phyloP scores from a whole-genome alignment of 2,329 filamentous ascomycete species.

The Pyrenochaeta sp. region DNA sequence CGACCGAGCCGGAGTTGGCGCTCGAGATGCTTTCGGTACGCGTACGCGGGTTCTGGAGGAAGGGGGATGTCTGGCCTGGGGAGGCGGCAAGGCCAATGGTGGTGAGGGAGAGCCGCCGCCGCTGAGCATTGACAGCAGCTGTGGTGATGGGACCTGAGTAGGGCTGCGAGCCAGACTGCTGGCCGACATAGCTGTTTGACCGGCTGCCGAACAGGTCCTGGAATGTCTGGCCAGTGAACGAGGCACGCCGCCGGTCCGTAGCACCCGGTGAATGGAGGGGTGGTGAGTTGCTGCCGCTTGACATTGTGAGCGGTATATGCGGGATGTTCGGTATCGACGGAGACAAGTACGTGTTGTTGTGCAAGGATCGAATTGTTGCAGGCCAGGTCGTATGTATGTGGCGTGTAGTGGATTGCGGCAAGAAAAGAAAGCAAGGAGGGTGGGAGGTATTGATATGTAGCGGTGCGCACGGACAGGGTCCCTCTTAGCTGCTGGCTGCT shows the following conservation, averaged over 20 bases:
- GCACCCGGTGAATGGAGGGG: slow-evolving; percentile 48
- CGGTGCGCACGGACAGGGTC: slow-evolving; percentile 32
- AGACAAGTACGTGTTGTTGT: background rate
- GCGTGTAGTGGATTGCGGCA: slow-evolving; percentile 12
- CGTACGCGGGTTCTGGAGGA: slow-evolving; percentile 48
- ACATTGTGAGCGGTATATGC: slow-evolving; percentile 33
- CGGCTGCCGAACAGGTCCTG: slow-evolving; percentile 56
- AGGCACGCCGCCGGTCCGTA: slow-evolving; percentile 55
- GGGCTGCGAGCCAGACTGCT: slow-evolving; percentile 36
- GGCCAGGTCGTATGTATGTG: background rate
- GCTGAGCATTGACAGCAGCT: slow-evolving; percentile 59
- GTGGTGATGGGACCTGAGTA: slow-evolving; percentile 58
- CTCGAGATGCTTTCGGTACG: slow-evolving; percentile 59
- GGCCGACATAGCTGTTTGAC: slow-evolving; percentile 44
- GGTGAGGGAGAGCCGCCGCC: slow-evolving; percentile 59
- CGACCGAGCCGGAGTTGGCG: slow-evolving; percentile 57
- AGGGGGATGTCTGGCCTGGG: slow-evolving; percentile 54
- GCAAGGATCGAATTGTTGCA: slow-evolving; percentile 1
- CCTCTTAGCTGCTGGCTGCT: slow-evolving; percentile 4
- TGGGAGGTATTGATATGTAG: slow-evolving; percentile 28
- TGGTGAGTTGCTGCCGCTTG: slow-evolving; percentile 52
- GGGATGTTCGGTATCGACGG: background rate
- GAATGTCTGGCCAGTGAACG: slow-evolving; percentile 59
- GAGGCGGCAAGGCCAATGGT: slow-evolving; percentile 58
- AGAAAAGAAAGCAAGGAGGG: slow-evolving; percentile 23